Evolutionary conservation across 2,329 filamentous ascomycete genomes (phyloP), one percentile per base, ranked within the genome.

Genomic region (Colletotrichum godetiae): DNA sequence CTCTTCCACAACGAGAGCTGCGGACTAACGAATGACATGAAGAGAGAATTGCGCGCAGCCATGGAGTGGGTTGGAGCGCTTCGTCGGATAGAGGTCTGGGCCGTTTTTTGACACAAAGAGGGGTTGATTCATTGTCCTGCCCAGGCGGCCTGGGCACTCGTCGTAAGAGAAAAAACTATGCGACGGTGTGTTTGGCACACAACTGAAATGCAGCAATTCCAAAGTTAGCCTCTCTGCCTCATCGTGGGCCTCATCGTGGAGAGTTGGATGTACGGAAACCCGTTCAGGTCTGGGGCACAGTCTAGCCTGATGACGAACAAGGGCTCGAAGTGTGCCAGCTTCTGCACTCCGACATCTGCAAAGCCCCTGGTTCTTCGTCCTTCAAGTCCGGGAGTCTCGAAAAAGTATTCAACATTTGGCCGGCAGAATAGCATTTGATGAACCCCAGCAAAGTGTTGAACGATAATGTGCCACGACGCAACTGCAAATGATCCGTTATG

Each of bases 51-150:
- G 37, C 37, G 5, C 15, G 37, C 37, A n/a, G 15, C n/a, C 31
- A 42, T 15, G 22, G 7, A 22, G 5, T n/a, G 49, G 31, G 15
- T 31, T 67, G 55, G 55, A 62, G 57, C 57, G 29, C 60, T 62
- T 62, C 68, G 35, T 68, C 64, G 61, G 37, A 63, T 35, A 24
- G 29, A 11, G 62, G 42, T 53, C 46, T 60, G n/a, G 37, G 63
- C 68, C 27, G 61, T 49, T 65, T 35, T 49, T 49, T 59, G 68
- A 60, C 55, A 31, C 55, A 63, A 33, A n/a, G 62, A 29, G 55
- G 10, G 60, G 13, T 29, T 33, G 62, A n/a, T 42, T 52, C 24
- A 15, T 2, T 10, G n/a, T 57, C 49, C 33, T 42, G n/a, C 22
- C 29, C 37, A 37, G 59, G 56, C 22, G 46, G 24, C 5, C 11